Percentiles rank a stretch among this genome's conserved stretches.
Evolutionary conservation across 2,329 filamentous ascomycete species (phyloP).

Genomic region (Trichoderma oligosporum): DNA sequence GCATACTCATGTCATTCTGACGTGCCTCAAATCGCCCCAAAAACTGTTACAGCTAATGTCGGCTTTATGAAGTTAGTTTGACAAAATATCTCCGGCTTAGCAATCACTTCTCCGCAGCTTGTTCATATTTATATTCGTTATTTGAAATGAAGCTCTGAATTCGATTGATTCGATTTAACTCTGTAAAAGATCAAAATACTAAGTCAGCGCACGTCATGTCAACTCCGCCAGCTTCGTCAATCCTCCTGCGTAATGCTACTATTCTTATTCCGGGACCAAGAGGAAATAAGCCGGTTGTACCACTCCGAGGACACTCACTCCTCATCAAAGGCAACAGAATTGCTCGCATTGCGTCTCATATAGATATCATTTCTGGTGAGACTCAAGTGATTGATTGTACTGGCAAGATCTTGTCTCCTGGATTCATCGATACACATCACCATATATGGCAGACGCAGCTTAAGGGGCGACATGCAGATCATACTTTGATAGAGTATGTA

Average conservation of each 20-base stretch:
- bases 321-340: constrained; percentile 9
- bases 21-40: neutral
- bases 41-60: neutral
- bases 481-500: constrained; percentile 5
- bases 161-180: no score
- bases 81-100: constrained; percentile 10
- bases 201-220: neutral
- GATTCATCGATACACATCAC: constrained; percentile 43
- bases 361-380: neutral
- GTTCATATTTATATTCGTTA: neutral
- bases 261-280: neutral
- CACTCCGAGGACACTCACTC: neutral
- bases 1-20: neutral
- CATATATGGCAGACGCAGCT: constrained; percentile 44
- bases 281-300: neutral
- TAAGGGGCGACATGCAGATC: constrained; percentile 22
- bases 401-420: constrained; percentile 38
- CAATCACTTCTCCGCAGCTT: neutral
- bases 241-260: constrained; percentile 12
- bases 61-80: neutral
- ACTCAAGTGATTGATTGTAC: constrained; percentile 32
- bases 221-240: neutral
- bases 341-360: neutral
- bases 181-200: neutral
- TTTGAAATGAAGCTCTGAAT: no score